Evolutionary conservation across 345 rosid species (phyloP), one percentile per base, ranked within the genome.

Genomic region (Acer campestre): DNA sequence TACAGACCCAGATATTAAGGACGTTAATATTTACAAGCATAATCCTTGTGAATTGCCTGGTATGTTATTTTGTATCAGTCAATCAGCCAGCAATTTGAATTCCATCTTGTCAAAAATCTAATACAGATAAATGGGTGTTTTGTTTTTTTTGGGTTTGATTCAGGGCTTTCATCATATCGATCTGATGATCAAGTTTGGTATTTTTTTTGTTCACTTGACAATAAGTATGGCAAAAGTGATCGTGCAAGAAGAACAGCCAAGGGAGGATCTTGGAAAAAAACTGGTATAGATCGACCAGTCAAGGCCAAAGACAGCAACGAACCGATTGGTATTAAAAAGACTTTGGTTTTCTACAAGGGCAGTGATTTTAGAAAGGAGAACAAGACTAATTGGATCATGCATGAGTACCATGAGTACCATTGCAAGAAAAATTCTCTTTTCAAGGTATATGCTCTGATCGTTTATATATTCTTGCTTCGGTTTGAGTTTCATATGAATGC

Each of bases 231-330:
- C 48, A 81, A 80, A 10, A 72, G 81, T 40, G 74, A 55, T 4
- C 70, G 49, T 13, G 56, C 40, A 14, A 78, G 75, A 62, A 80
- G 92, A 73, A 79, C 49, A 1, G 82, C 88, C 8, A 22, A 13
- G 38, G 3, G 12, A n/a, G 90, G 92, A 5, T 78, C 6, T 27
- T 89, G 90, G 90, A 87, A 89, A 80, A 5, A 71, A n/a, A 84
- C 90, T 0, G 90, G 92, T 10, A 66, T n/a, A 12, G 63, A 61
- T 68, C 81, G 86, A 2, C 1, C 23, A 25, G 71, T 86, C 75
- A 73, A 61, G 27, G 79, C 49, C 20, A 77, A 22, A 56, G 51
- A 53, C 46, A 38, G 84, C 14, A 27, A 16, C 6, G 70, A 49
- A 3, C 70, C 51, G 79, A 84, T 86, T 18, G 91, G 89, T 12